Base-by-base conservation (phyloP, 2,329 filamentous ascomycete genomes). In the Penicillium oxalicum region DNA sequence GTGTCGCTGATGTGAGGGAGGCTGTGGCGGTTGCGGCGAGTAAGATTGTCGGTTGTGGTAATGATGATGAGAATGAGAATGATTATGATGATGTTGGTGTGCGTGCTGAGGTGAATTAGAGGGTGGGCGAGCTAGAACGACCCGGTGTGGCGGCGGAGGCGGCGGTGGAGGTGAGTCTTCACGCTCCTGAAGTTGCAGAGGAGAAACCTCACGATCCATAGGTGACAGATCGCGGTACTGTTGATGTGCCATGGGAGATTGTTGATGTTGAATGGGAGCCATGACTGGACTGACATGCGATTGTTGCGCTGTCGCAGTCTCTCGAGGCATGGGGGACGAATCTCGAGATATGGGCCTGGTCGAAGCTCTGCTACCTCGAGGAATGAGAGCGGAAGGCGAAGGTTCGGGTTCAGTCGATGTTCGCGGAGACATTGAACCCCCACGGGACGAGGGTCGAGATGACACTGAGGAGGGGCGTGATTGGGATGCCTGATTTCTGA, bases 141-240 rank as follows among this genome's bases (percentile, higher is more conserved):
- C 71, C 52, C 81, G 77, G 68, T 90, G 88, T 6, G 90, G 84
- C 54, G 94, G 91, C 5, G 91, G 89, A 7, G 86, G 86, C 0
- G 91, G 90, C 2, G 89, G 84, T 2, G 90, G 89, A 6, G 90
- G 89, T 13, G 89, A 88, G 7, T 86, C 86, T 18, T 81, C 82
- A 36, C 79, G 77, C 34, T 73, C 71, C 39, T 75, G 64, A 9
- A 73, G 70, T 61, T 49, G 63, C 45, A 58, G 59, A 4, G 62
- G 61, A 12, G 43, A 45, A 28, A 45, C 43, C 38, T 28, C 61
- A 61, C 5, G 63, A 54, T 42, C 60, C 58, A 33, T 55, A 54
- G 26, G 61, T 59, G 5, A 45, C 1, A 38, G 9, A 32, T 45
- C 34, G 18, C 43, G 60, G 48, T 18, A 47, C 35, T 42, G 46